Evolutionary conservation across 371 early-diverging fungal genomes (phyloP).

Genomic region (Nematocida displodere): DNA sequence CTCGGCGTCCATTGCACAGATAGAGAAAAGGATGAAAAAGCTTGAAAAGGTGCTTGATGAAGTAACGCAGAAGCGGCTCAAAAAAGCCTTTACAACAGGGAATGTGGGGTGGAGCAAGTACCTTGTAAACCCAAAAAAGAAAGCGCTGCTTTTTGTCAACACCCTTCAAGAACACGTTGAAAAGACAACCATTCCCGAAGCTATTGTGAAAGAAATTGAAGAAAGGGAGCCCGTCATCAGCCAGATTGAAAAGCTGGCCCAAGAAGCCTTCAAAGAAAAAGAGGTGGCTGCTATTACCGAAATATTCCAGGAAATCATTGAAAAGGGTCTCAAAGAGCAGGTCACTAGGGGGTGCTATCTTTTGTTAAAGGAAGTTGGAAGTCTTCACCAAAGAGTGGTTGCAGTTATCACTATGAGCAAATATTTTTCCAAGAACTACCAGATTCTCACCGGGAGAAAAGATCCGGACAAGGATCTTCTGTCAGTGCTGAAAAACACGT

Average conservation of each 20-base stretch:
- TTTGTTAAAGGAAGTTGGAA: not conserved
- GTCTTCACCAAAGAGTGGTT: not conserved
- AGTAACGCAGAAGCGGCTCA: not conserved
- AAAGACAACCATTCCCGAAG: not conserved
- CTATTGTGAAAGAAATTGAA: not conserved
- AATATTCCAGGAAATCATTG: not conserved
- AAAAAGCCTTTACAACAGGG: not conserved
- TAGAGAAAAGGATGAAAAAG: not conserved
- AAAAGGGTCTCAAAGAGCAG: not conserved
- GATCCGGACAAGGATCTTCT: not conserved
- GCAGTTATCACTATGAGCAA: not conserved
- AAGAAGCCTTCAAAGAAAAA: not conserved
- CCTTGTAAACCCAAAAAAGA: not conserved
- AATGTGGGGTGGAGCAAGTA: not conserved
- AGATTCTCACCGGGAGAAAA: not conserved
- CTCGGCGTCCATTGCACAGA: not conserved
- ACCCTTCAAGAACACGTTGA: not conserved
- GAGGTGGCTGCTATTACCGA: not conserved
- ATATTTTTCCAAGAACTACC: not conserved
- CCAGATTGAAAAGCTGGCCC: constrained; percentile 11
- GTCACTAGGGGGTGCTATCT: constrained; percentile 11
- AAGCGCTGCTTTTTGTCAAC: constrained; percentile 6
- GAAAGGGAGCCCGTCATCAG: not conserved
- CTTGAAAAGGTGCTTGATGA: constrained; percentile 25
- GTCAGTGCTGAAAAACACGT: not conserved